Conservation (phyloP, 345 rosid species). For the Theobroma cacao region DNA sequence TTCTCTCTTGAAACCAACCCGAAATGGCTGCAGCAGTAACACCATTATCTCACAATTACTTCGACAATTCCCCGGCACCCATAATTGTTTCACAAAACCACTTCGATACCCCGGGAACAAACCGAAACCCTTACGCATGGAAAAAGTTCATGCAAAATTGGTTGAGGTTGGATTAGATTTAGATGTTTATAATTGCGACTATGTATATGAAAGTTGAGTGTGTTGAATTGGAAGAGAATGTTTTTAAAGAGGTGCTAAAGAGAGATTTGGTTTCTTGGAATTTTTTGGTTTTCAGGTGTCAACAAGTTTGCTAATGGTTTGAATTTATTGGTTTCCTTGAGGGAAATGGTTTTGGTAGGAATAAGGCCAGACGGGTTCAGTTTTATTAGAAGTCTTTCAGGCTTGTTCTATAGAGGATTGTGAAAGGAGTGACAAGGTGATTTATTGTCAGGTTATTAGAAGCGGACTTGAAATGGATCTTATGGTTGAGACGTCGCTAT, state of each 20-base stretch:
- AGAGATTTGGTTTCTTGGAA: constrained; percentile 87
- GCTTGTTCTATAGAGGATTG: constrained; percentile 44
- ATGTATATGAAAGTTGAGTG: constrained; percentile 58
- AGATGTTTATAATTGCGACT: constrained; percentile 64
- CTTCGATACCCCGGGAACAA: constrained; percentile 12
- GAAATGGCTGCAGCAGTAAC: constrained; percentile 38
- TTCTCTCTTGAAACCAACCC: constrained; percentile 4
- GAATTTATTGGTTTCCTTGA: constrained; percentile 38
- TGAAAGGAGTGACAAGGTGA: constrained; percentile 52
- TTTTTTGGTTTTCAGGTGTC: constrained; percentile 64
- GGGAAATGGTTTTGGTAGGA: constrained; percentile 43
- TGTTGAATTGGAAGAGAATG: constrained; percentile 43
- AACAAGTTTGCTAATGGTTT: constrained; percentile 44
- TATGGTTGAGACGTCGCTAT: constrained; percentile 64
- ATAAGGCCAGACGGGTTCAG: constrained; percentile 49
- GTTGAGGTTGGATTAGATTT: constrained; percentile 52
- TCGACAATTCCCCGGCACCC: constrained; percentile 24
- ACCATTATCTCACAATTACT: constrained; percentile 16
- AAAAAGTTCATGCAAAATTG: constrained; percentile 49
- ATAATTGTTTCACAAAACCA: constrained; percentile 26
- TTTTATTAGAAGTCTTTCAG: constrained; percentile 51
- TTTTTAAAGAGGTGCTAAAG: constrained; percentile 61
- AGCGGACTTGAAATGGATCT: constrained; percentile 42
- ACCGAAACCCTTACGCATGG: constrained; percentile 29
- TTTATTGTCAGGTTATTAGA: constrained; percentile 64